Conservation (phyloP, 805 yeast species). For the Candida sakaeoensis region DNA sequence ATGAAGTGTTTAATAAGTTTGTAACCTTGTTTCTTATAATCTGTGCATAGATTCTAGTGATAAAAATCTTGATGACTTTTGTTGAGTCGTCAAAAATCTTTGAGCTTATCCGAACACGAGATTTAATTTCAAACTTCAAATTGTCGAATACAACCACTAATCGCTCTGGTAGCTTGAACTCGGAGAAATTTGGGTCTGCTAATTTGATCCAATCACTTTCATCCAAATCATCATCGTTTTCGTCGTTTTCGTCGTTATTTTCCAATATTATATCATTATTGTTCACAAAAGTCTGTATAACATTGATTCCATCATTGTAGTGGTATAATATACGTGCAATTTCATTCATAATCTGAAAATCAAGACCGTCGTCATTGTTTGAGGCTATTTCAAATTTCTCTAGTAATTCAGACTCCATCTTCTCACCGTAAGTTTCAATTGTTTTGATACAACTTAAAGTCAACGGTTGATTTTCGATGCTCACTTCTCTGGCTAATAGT, state of each 20-base stretch:
- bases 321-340: conserved; percentile 70
- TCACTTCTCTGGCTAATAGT: conserved; percentile 61
- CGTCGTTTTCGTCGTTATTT: conserved; percentile 24
- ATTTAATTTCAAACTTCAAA: conserved; percentile 51
- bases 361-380: conserved; percentile 7
- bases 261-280: conserved; percentile 63
- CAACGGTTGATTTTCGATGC: conserved; percentile 48
- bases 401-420: conserved; percentile 68
- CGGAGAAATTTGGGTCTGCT: conserved; percentile 53
- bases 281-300: conserved; percentile 76
- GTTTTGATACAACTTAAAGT: conserved; percentile 32
- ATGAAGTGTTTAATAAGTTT: conserved; percentile 57
- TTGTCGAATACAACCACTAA: conserved; percentile 54
- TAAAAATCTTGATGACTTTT: conserved; percentile 63
- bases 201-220: conserved; percentile 57
- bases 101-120: conserved; percentile 69
- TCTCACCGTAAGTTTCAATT: conserved; percentile 71
- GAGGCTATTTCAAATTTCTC: conserved; percentile 73
- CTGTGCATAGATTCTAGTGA: conserved; percentile 75
- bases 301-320: conserved; percentile 81
- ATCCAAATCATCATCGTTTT: conserved; percentile 37
- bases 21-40: conserved; percentile 57
- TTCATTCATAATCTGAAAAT: conserved; percentile 64
- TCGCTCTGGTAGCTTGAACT: conserved; percentile 46
- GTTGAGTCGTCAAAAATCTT: conserved; percentile 72